Evolutionary conservation across 257 asterid genomes (phyloP).

Genomic region (Lycium ferocissimum): DNA sequence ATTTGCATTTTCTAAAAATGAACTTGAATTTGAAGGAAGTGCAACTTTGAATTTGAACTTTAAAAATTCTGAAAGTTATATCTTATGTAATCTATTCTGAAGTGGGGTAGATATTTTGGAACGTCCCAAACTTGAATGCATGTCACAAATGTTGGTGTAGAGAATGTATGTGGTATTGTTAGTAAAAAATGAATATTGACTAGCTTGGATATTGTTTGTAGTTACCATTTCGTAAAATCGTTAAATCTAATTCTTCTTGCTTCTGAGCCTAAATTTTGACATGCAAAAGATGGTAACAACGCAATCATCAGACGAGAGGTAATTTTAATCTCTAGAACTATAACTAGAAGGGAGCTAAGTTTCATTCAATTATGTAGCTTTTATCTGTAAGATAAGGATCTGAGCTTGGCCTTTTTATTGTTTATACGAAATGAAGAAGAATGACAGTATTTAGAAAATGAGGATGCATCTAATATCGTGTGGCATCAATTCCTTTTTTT

Average conservation of each 20-base stretch:
- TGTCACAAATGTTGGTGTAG: not conserved
- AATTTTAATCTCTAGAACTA: not conserved
- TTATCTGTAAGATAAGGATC: not conserved
- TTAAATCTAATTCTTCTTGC: not conserved
- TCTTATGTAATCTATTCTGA: not conserved
- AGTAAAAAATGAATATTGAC: not conserved
- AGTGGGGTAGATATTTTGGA: not conserved
- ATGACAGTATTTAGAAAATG: not conserved
- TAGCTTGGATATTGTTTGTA: not conserved
- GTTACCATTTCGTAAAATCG: not conserved
- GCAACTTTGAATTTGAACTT: constrained; percentile 21
- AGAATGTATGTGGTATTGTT: not conserved
- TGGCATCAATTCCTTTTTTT: not conserved
- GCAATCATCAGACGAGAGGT: not conserved
- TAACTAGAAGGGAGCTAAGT: constrained; percentile 1
- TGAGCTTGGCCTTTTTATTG: not conserved
- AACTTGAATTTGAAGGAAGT: constrained; percentile 1
- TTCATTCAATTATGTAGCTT: not conserved
- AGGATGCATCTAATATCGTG: not conserved
- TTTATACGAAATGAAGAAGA: not conserved
- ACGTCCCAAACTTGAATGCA: constrained; percentile 3
- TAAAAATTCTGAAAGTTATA: not conserved
- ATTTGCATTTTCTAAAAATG: not conserved
- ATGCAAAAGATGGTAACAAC: not conserved
- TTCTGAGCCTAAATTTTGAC: constrained; percentile 6